Evolutionary conservation across 306 rosid species (phyloP).

Genomic region (Acacia melanoxylon): DNA sequence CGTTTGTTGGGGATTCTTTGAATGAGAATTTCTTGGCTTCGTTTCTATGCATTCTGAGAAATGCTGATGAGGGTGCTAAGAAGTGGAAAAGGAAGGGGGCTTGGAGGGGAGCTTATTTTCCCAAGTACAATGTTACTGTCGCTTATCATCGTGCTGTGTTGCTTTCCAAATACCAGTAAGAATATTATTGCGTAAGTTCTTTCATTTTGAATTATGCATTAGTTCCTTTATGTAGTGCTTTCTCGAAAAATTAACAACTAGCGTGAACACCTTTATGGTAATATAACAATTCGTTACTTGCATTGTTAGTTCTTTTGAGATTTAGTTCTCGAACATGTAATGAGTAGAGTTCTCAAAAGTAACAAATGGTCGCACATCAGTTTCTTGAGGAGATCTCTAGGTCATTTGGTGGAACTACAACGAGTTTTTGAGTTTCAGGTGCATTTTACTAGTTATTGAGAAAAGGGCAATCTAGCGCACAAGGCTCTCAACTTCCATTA

Average conservation of each 20-base stretch:
- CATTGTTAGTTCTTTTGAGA: neutral
- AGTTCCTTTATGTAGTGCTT: neutral
- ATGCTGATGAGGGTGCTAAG: slow-evolving; percentile 67
- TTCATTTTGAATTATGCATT: neutral
- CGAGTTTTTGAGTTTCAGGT: neutral
- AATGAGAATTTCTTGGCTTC: slow-evolving; percentile 84
- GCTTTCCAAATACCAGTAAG: slow-evolving; percentile 76
- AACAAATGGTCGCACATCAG: neutral
- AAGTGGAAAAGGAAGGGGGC: slow-evolving; percentile 91
- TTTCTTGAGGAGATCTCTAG: neutral
- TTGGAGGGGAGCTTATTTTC: slow-evolving; percentile 93
- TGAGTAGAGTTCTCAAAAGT: neutral
- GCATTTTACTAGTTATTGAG: neutral
- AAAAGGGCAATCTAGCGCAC: no score
- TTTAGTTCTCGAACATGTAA: neutral
- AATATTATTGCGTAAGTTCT: neutral
- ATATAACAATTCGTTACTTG: neutral
- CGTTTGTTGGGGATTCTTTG: slow-evolving; percentile 82
- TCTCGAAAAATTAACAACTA: neutral
- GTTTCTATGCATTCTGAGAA: slow-evolving; percentile 69
- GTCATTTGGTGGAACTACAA: neutral
- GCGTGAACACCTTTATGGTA: neutral
- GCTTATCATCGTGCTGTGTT: slow-evolving; percentile 90
- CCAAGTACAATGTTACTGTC: slow-evolving; percentile 74
- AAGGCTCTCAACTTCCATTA: neutral